These are phyloP conservation scores for Epicoccum nigrum DNA, from an alignment of 2,329 filamentous ascomycete genomes.

Conservation along the genomic window DNA sequence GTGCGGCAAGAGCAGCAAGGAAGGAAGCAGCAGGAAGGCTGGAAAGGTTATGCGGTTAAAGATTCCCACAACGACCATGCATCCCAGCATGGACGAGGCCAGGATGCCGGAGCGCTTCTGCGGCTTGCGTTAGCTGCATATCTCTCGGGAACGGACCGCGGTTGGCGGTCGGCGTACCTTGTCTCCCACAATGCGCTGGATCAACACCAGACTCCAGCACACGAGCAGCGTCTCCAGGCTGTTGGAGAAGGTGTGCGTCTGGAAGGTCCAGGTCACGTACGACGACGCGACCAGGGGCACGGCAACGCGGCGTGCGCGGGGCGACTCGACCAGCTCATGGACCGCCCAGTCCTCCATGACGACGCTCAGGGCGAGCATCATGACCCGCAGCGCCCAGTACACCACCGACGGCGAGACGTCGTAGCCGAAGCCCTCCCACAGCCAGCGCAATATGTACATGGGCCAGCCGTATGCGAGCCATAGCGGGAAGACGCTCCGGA, in stretches of 20 bases:
- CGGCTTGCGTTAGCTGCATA: slow-evolving; percentile 42
- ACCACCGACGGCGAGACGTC: slow-evolving; percentile 82
- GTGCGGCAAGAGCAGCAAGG: slow-evolving; percentile 81
- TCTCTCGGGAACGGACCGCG: slow-evolving; percentile 32
- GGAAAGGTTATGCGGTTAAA: slow-evolving; percentile 99
- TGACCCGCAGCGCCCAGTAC: slow-evolving; percentile 84
- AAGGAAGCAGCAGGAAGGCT: slow-evolving; percentile 85
- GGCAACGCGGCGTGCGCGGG: slow-evolving; percentile 72
- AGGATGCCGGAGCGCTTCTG: slow-evolving; percentile 77
- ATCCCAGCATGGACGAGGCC: slow-evolving; percentile 77
- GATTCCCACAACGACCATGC: slow-evolving; percentile 81
- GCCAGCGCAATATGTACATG: slow-evolving; percentile 89
- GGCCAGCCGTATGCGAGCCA: slow-evolving; percentile 95
- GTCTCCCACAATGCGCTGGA: slow-evolving; percentile 80
- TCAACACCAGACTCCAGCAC: slow-evolving; percentile 90
- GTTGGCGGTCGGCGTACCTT: slow-evolving; percentile 61
- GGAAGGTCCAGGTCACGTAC: slow-evolving; percentile 98
- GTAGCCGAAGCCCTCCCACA: slow-evolving; percentile 85
- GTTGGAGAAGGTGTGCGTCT: slow-evolving; percentile 98
- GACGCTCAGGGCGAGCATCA: slow-evolving; percentile 96
- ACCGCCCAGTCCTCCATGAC: slow-evolving; percentile 98
- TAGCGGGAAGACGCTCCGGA: slow-evolving; percentile 94
- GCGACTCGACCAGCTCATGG: slow-evolving; percentile 83
- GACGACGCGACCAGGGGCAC: slow-evolving; percentile 89
- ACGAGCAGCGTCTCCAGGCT: slow-evolving; percentile 93